phyloP scores from a whole-genome alignment of 176 grass and related monocot species.

The Areca catechu region DNA sequence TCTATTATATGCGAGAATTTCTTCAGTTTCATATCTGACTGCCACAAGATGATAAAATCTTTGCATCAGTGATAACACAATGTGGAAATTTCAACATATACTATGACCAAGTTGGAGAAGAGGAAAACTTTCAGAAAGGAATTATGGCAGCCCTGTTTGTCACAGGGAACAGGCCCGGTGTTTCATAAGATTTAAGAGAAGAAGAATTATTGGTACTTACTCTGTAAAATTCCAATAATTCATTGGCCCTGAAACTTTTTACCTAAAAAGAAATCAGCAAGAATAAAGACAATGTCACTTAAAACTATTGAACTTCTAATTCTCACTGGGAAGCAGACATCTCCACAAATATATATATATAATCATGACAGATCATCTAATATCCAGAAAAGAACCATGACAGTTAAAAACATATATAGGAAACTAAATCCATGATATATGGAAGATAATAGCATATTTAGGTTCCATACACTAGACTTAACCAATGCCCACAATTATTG shows the following conservation, averaged over 20 bases:
- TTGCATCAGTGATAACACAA: slow-evolving; percentile 12
- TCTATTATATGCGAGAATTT: slow-evolving; percentile 96
- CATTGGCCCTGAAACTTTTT: slow-evolving; percentile 70
- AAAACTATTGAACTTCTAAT: neutral
- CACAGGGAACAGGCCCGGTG: no score
- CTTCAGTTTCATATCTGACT: slow-evolving; percentile 95
- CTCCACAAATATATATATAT: neutral
- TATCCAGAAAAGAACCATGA: no score
- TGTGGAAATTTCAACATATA: neutral
- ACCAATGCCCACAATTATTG: no score
- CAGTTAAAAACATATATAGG: no score
- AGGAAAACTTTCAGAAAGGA: no score
- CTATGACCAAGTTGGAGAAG: no score
- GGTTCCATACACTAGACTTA: no score
- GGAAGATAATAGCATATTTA: no score
- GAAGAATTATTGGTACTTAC: slow-evolving; percentile 31
- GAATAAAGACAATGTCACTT: neutral
- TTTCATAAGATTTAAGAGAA: no score
- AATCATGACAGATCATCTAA: no score
- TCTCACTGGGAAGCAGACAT: neutral
- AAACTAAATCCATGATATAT: no score
- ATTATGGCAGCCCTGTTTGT: no score
- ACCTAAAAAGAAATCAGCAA: slow-evolving; percentile 35
- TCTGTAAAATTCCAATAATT: slow-evolving; percentile 76
- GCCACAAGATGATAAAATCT: slow-evolving; percentile 18